These are phyloP conservation scores for Citrus unshiu DNA, from an alignment of 345 rosid species.

Conservation along the genomic window DNA sequence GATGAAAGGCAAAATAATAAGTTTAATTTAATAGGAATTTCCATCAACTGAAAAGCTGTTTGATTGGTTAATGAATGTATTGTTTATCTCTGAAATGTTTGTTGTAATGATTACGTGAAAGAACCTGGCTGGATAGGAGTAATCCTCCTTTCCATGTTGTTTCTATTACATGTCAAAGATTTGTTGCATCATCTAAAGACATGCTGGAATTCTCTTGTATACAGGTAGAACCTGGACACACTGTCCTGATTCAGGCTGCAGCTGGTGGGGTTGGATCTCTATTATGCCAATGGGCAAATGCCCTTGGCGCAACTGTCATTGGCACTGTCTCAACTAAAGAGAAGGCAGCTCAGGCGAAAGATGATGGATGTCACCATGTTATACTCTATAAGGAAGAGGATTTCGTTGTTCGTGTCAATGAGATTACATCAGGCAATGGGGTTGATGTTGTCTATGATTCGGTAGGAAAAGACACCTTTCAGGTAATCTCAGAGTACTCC, in stretches of 20 bases:
- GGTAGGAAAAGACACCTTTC: conserved; percentile 85
- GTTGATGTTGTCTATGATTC: conserved; percentile 91
- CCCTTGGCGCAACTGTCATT: conserved; percentile 83
- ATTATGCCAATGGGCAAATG: conserved; percentile 89
- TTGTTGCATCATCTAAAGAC: neutral
- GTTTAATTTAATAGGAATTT: neutral
- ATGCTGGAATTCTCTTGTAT: neutral
- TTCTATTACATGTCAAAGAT: neutral
- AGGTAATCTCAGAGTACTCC: conserved; percentile 38
- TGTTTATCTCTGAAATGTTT: neutral
- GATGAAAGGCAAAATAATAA: neutral
- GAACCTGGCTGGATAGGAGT: neutral
- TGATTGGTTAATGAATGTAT: neutral
- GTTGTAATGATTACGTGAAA: neutral
- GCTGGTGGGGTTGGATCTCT: conserved; percentile 96
- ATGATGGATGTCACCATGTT: conserved; percentile 91
- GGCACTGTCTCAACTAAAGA: conserved; percentile 83
- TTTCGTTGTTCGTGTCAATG: conserved; percentile 68
- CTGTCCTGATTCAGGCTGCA: conserved; percentile 83
- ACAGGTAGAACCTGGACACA: conserved; percentile 77
- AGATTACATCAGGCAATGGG: conserved; percentile 76
- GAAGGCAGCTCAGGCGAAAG: conserved; percentile 90
- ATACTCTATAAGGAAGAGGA: conserved; percentile 76
- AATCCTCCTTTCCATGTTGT: neutral
- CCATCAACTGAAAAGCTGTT: neutral